A percentile compares a stretch with the other conserved stretches of the same genome.
Evolutionary conservation across 106 monocot species (phyloP).

Genomic region (Acorus calamus): DNA sequence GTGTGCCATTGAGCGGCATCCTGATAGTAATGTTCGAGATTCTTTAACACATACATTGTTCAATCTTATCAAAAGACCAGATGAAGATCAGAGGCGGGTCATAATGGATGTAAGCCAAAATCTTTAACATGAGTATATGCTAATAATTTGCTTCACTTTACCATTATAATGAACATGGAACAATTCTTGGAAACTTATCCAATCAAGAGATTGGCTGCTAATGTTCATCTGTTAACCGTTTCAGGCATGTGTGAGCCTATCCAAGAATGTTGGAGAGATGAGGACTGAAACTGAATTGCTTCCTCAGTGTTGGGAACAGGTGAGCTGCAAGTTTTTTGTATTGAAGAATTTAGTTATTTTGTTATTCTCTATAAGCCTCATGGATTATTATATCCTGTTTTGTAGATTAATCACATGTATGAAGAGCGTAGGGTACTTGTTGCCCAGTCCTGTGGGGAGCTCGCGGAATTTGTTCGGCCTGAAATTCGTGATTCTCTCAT

Average conservation of each 20-base stretch:
- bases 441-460: constrained; percentile 96
- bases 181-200: too few relatives aligned
- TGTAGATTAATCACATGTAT: constrained; percentile 87
- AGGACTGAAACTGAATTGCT: constrained; percentile 99
- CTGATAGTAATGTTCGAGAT: constrained; percentile 70
- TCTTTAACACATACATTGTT: constrained; percentile 92
- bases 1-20: constrained; percentile 98
- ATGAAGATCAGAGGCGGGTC: constrained; percentile 86
- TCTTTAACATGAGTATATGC: too few relatives aligned
- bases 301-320: constrained; percentile 99
- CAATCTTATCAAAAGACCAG: constrained; percentile 95
- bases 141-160: too few relatives aligned
- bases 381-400: too few relatives aligned
- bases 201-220: background rate
- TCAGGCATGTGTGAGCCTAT: constrained; percentile 88
- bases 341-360: constrained; percentile 5
- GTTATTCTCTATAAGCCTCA: background rate
- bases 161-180: too few relatives aligned
- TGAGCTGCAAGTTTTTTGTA: constrained; percentile 12
- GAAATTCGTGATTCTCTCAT: constrained; percentile 99
- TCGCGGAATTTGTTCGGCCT: constrained; percentile 86
- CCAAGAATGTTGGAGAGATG: constrained; percentile 95
- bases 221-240: constrained; percentile 2
- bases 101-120: constrained; percentile 85
- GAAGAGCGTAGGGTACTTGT: constrained; percentile 94